Evolutionary conservation across 148 eudicot species (phyloP).

Genomic region (Oxyria digyna): DNA sequence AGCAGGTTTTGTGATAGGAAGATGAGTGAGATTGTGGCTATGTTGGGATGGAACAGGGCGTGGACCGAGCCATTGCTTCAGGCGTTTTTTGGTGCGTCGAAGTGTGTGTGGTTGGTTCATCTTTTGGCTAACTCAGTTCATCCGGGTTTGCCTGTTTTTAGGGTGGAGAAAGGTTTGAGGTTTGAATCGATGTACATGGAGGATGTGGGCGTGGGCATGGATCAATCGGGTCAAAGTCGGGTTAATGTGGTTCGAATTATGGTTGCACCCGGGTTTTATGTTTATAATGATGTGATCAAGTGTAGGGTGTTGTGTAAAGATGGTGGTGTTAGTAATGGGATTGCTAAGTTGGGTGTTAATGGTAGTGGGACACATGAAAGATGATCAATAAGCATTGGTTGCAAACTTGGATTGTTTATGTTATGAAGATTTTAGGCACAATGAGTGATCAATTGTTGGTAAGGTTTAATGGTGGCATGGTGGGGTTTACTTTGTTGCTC

Average conservation of each 20-base stretch:
- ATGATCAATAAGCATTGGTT: neutral
- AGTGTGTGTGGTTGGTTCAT: constrained; percentile 79
- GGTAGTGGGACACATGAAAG: constrained; percentile 3
- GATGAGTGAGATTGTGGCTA: constrained; percentile 79
- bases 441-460: neutral
- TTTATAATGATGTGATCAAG: constrained; percentile 80
- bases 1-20: constrained; percentile 83
- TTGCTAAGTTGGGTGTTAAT: neutral
- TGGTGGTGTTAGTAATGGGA: constrained; percentile 12
- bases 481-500: neutral
- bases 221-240: constrained; percentile 30
- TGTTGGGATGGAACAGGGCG: constrained; percentile 77
- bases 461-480: no score
- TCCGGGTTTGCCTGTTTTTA: constrained; percentile 46
- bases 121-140: constrained; percentile 80
- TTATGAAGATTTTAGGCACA: neutral
- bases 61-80: constrained; percentile 92
- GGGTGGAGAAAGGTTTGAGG: constrained; percentile 51
- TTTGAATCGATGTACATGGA: constrained; percentile 90
- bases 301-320: constrained; percentile 92
- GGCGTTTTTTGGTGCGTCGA: constrained; percentile 76
- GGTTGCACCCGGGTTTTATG: constrained; percentile 94
- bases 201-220: constrained; percentile 71
- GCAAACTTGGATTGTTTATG: neutral
- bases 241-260: constrained; percentile 60